These are phyloP conservation scores for Andrographis paniculata DNA, from an alignment of 305 asterid species.

Conservation along the genomic window DNA sequence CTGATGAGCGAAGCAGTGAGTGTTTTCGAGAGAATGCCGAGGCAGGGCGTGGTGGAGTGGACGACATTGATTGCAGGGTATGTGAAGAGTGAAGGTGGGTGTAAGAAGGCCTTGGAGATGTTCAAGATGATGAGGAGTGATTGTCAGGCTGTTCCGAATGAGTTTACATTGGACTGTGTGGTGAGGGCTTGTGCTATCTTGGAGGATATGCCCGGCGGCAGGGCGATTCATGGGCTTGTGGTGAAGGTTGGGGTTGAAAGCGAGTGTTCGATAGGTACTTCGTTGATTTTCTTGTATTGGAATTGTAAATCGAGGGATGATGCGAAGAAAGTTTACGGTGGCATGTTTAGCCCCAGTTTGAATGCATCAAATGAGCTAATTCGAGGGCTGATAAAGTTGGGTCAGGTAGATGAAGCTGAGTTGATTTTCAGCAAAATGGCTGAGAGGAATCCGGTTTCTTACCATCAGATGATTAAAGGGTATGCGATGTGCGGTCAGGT, in stretches of 20 bases:
- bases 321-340: conserved; percentile 36
- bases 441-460: conserved; percentile 32
- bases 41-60: conserved; percentile 70
- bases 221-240: conserved; percentile 51
- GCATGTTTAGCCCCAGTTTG: conserved; percentile 23
- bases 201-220: conserved; percentile 38
- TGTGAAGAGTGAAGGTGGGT: conserved; percentile 48
- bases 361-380: conserved; percentile 39
- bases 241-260: conserved; percentile 48
- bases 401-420: conserved; percentile 41
- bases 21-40: conserved; percentile 56
- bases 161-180: conserved; percentile 65
- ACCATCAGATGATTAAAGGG: conserved; percentile 69
- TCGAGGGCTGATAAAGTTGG: conserved; percentile 38
- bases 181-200: conserved; percentile 56
- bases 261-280: conserved; percentile 39
- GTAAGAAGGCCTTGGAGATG: conserved; percentile 50
- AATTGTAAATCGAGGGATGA: conserved; percentile 38
- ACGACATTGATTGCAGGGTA: conserved; percentile 71
- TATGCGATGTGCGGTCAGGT: conserved; percentile 47
- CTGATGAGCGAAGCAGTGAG: conserved; percentile 43
- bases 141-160: conserved; percentile 55
- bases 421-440: conserved; percentile 25
- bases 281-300: conserved; percentile 50
- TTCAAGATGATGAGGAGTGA: conserved; percentile 44